Percentiles rank a stretch among this genome's conserved stretches.
phyloP scores from a whole-genome alignment of 2,329 filamentous ascomycete genomes.

The Teratosphaeria epicoccoides region DNA sequence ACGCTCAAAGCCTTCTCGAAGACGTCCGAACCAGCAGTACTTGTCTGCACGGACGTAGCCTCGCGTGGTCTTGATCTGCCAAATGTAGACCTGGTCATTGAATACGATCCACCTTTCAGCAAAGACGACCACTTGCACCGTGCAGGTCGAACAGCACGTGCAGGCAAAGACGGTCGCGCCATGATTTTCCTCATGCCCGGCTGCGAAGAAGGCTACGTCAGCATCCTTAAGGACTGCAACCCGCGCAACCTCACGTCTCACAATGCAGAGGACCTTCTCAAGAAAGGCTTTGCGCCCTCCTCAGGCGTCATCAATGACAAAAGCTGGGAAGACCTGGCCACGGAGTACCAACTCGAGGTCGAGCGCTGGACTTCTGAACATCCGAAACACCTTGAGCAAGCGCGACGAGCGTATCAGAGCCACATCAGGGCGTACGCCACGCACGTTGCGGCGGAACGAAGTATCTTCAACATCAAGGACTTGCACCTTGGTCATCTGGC shows the following conservation, averaged over 20 bases:
- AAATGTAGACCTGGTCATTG: slow-evolving; percentile 86
- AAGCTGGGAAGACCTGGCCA: slow-evolving; percentile 54
- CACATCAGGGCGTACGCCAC: slow-evolving; percentile 93
- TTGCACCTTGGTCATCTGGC: slow-evolving; percentile 87
- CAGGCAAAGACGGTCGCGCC: slow-evolving; percentile 77
- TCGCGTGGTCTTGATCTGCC: slow-evolving; percentile 92
- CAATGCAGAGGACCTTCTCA: slow-evolving; percentile 55
- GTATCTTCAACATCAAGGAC: slow-evolving; percentile 82
- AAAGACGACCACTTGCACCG: slow-evolving; percentile 89
- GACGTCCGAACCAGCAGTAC: slow-evolving; percentile 63
- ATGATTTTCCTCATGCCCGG: slow-evolving; percentile 85
- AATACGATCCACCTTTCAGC: slow-evolving; percentile 92
- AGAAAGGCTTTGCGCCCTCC: slow-evolving; percentile 46
- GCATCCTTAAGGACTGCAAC: slow-evolving; percentile 62
- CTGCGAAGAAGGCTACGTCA: slow-evolving; percentile 81
- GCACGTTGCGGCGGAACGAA: slow-evolving; percentile 73
- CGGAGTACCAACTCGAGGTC: slow-evolving; percentile 55
- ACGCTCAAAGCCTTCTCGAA: slow-evolving; percentile 72
- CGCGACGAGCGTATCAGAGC: slow-evolving; percentile 75
- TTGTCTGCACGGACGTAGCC: slow-evolving; percentile 91
- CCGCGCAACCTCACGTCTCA: slow-evolving; percentile 43
- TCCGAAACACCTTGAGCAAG: slow-evolving; percentile 63
- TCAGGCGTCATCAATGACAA: slow-evolving; percentile 27
- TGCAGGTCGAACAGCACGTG: slow-evolving; percentile 87
- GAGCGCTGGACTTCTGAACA: slow-evolving; percentile 57